phyloP scores from a whole-genome alignment of 331 rosid species.

The Telfairia occidentalis region DNA sequence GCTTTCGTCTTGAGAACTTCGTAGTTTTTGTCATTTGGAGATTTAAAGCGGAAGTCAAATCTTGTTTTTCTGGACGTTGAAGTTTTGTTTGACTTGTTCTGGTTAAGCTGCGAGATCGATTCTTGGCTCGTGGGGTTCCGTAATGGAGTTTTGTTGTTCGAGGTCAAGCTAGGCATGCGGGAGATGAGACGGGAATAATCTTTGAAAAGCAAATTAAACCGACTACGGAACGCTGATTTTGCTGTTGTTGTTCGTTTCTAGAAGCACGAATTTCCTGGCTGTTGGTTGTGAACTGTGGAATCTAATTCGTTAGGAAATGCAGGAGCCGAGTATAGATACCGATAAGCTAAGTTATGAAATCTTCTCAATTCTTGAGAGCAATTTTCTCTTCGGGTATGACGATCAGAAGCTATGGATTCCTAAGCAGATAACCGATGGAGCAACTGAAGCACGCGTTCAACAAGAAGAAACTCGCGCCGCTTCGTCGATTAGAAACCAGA shows the following conservation, averaged over 20 bases:
- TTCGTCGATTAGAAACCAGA: conserved; percentile 73
- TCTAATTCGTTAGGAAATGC: conserved; percentile 47
- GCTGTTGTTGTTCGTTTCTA: neutral
- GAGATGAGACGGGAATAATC: neutral
- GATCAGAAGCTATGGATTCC: conserved; percentile 95
- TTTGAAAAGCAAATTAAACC: neutral
- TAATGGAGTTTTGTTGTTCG: neutral
- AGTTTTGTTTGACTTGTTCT: neutral
- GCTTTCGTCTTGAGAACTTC: neutral
- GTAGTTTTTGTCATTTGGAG: neutral
- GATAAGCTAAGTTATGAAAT: conserved; percentile 97
- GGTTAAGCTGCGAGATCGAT: neutral
- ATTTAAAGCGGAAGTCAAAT: neutral
- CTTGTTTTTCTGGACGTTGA: neutral
- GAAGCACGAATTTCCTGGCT: neutral
- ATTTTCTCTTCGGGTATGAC: conserved; percentile 86
- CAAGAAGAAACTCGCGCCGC: conserved; percentile 16
- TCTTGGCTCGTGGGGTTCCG: neutral
- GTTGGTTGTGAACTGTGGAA: conserved; percentile 25
- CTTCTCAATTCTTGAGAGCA: conserved; percentile 86
- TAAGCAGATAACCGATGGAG: conserved; percentile 46
- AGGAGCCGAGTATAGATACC: conserved; percentile 90
- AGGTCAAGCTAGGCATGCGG: neutral
- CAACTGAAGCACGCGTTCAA: conserved; percentile 27
- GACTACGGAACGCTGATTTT: neutral